Conservation (phyloP, 2,329 filamentous ascomycete genomes). For the Scytalidium sp. region DNA sequence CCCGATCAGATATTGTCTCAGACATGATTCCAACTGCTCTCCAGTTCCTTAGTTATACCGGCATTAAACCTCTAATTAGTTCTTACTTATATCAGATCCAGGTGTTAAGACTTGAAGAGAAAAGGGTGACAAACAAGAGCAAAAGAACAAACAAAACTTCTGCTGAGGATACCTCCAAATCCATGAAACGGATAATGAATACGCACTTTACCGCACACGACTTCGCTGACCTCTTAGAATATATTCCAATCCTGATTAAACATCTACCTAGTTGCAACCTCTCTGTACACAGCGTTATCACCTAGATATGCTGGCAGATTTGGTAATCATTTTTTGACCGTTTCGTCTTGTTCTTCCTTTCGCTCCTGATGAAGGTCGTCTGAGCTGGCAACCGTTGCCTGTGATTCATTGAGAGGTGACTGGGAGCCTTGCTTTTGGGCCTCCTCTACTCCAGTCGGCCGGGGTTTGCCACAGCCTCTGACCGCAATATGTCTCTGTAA, state of each 20-base stretch:
- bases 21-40: not conserved
- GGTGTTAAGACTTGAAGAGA: not conserved
- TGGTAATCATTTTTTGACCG: not conserved
- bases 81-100: slow-evolving; percentile 21
- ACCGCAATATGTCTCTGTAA: slow-evolving; percentile 63
- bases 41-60: slow-evolving; percentile 58
- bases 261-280: not conserved
- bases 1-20: not conserved
- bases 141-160: not conserved
- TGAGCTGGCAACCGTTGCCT: slow-evolving; percentile 23
- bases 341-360: not conserved
- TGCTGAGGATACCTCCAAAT: not conserved
- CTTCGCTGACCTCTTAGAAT: not conserved
- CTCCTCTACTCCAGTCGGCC: slow-evolving; percentile 9
- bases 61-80: slow-evolving; percentile 46
- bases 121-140: too few relatives aligned
- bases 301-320: not conserved
- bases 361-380: not conserved
- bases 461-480: slow-evolving; percentile 60
- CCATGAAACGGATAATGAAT: not conserved
- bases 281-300: not conserved
- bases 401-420: slow-evolving; percentile 24
- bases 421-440: slow-evolving; percentile 21
- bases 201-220: not conserved
- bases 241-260: not conserved